Base-by-base conservation (phyloP, 2,329 filamentous ascomycete species). In the Talaromyces pinophilus region DNA sequence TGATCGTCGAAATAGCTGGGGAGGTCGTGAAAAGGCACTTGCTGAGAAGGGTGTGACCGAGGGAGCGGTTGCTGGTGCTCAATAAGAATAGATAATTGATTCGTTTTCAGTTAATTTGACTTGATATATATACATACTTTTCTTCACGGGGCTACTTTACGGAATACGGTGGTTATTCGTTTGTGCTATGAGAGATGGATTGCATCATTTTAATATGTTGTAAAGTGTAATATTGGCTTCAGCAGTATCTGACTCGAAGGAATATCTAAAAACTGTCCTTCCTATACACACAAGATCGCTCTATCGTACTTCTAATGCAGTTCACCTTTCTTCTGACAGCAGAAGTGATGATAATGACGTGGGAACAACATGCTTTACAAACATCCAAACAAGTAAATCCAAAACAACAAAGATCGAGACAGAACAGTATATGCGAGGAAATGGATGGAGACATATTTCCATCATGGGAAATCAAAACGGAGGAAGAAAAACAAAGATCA, bases 21-120 rank as follows among this genome's bases (percentile, higher is more conserved):
- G 79, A 62, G 79, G 79, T 42, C 79, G 77, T 63, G 79, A 81
- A 71, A 75, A 78, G 64, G 55, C 74, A 67, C 76, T 80, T 62
- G 78, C 76, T 25, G 75, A 74, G n/a, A 67, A 77, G 35, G 65
- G 52, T 19, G 65, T 38, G 40, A 1, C 17, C 13, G 52, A 59
- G 46, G 62, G 62, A n/a, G 40, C 62, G n/a, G 52, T 46, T 22
- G 52, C 62, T 48, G 52, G 38, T 42, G 52, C 62, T 38, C 62
- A 64, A 59, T 64, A 48, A 57, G 42, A 33, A 59, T 59, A 40
- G 35, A 52, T 63, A 30, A 50, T 40, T 59, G 50, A 30, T 28
- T 44, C 28, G 13, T 60, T 33, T 59, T 60, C n/a, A 42, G 25
- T 46, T 7, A 54, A 54, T 54, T n/a, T 30, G 28, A 33, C 5